Base-by-base conservation (phyloP, 768 basidiomycete species). In the Tulasnella sp. region DNA sequence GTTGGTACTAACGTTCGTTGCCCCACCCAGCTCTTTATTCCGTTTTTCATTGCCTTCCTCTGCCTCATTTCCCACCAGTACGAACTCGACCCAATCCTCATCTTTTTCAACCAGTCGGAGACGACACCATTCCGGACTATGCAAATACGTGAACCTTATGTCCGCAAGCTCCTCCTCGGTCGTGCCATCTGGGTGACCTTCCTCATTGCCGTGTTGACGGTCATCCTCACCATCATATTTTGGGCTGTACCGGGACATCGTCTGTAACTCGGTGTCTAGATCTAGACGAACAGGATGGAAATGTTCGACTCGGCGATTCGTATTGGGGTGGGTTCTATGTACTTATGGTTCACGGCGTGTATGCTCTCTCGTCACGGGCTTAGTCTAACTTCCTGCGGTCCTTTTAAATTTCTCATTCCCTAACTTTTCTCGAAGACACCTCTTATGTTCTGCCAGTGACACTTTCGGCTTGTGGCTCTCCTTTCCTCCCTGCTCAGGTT, bases 121-220 rank as follows among this genome's bases (percentile, higher is more conserved):
- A 96, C 93, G 37, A 96, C 92, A 9, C 93, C 94, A 2, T 98
- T 98, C 81, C 83, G 87, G 57, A 90, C 89, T 4, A 83, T 98
- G 52, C 78, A 76, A 40, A 91, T 99, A 56, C 82, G 84, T 52
- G 94, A 99, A 69, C 86, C 86, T 25, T 98, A 97, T 67, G 93
- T 99, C 63, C 82, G 80, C 71, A 93, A 89, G 68, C 75, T 99
- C 12, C 77, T 98, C 6, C 67, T 89, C 15, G 86, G 90, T 8
- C 83, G 96, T 32, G 89, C 93, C 6, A 78, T 94, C 57, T 96
- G 92, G 90, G 88, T 98, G 55, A 77, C 78, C 45, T 73, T 87
- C 34, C 75, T 94, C 34, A 86, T 93, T 40, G 77, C 83, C 7
- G 74, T 78, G 39, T 79, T 87, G 60, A 82, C 86, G 54, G 80